Evolutionary conservation across 768 basidiomycete genomes (phyloP).

Genomic region (Atractiella rhizophila): DNA sequence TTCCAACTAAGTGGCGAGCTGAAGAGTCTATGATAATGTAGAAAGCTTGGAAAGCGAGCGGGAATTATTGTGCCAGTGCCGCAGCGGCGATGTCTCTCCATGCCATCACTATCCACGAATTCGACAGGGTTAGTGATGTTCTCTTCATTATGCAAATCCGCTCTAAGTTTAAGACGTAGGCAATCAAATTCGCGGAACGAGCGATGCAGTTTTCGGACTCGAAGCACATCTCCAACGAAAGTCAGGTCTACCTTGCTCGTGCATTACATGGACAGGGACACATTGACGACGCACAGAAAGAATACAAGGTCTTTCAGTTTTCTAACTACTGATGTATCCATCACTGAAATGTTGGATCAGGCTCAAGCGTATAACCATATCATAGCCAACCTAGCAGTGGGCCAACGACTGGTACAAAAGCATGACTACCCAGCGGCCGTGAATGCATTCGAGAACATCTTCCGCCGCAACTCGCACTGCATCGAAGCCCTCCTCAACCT

Average conservation of each 20-base stretch:
- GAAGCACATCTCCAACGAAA: slow-evolving; percentile 55
- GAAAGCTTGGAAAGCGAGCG: slow-evolving; percentile 47
- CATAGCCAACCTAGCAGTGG: slow-evolving; percentile 50
- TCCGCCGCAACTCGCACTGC: slow-evolving; percentile 32
- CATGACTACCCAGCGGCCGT: slow-evolving; percentile 66
- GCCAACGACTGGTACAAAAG: slow-evolving; percentile 60
- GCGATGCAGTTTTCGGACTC: slow-evolving; percentile 86
- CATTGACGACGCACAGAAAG: slow-evolving; percentile 18
- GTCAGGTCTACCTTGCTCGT: slow-evolving; percentile 58
- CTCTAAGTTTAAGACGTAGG: slow-evolving; percentile 20
- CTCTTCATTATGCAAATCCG: neutral
- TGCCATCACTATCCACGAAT: slow-evolving; percentile 38
- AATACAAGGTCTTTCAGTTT: slow-evolving; percentile 47
- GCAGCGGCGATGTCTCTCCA: slow-evolving; percentile 61
- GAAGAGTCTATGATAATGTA: slow-evolving; percentile 17
- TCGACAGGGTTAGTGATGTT: slow-evolving; percentile 30
- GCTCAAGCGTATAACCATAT: slow-evolving; percentile 39
- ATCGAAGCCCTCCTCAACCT: slow-evolving; percentile 69
- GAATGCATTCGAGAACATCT: slow-evolving; percentile 51
- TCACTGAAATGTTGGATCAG: slow-evolving; percentile 29
- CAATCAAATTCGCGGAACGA: slow-evolving; percentile 75
- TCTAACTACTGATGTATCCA: too few species aligned
- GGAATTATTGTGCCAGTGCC: slow-evolving; percentile 49
- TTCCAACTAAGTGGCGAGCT: neutral
- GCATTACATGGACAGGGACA: slow-evolving; percentile 47